A percentile compares a stretch with the other conserved stretches of the same genome.
Evolutionary conservation across 192 early-diverging fungal species (phyloP).

Genomic region (Umbelopsis ramanniana): DNA sequence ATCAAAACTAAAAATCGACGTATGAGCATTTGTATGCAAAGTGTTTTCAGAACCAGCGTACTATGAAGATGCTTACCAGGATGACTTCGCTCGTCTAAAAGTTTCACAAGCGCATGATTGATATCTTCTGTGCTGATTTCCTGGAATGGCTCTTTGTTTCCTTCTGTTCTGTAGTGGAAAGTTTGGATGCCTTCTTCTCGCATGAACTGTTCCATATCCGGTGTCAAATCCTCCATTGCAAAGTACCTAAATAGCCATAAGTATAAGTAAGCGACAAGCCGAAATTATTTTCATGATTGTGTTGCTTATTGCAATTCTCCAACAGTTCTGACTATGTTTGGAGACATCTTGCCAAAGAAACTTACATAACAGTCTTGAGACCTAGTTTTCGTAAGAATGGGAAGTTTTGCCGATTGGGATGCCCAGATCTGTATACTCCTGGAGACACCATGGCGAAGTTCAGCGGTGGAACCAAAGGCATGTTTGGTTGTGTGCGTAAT

Average conservation of each 20-base stretch:
- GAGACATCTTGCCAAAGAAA: background rate
- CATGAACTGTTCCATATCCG: conserved; percentile 77
- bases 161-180: conserved; percentile 80
- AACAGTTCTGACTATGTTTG: no score
- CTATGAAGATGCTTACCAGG: conserved; percentile 37
- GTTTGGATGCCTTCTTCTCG: conserved; percentile 72
- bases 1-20: conserved; percentile 60
- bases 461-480: conserved; percentile 82
- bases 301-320: background rate
- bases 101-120: conserved; percentile 52
- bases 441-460: conserved; percentile 95
- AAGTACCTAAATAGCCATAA: conserved; percentile 39
- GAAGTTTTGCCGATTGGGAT: conserved; percentile 90
- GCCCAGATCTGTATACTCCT: conserved; percentile 93
- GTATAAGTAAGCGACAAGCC: no score
- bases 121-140: conserved; percentile 62
- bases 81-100: conserved; percentile 55
- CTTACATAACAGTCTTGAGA: conserved; percentile 86
- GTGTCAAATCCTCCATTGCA: conserved; percentile 52
- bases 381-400: conserved; percentile 87
- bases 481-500: background rate
- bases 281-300: no score
- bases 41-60: background rate
- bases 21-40: background rate
- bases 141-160: conserved; percentile 84